A percentile compares a stretch with the other conserved stretches of the same genome.
Evolutionary conservation across 257 asterid genomes (phyloP).

Genomic region (Cordia subcordata): DNA sequence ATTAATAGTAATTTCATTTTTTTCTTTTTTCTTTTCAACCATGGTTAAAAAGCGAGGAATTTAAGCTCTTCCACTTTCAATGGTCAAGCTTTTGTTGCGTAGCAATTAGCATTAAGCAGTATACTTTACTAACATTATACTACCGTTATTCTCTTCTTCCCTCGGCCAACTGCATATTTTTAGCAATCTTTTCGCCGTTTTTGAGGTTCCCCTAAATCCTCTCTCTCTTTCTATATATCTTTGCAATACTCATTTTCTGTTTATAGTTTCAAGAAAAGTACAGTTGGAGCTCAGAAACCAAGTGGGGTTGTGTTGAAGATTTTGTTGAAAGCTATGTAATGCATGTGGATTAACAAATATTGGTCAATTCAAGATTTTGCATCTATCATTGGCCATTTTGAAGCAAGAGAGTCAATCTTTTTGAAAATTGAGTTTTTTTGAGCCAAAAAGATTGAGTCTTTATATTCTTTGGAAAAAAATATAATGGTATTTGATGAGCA

Average conservation of each 20-base stretch:
- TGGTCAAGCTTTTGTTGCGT: too few relatives aligned
- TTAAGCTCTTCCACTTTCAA: background rate
- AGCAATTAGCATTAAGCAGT: background rate
- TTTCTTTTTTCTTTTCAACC: background rate
- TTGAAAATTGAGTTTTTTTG: background rate
- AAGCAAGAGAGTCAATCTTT: slow-evolving; percentile 16
- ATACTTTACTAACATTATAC: background rate
- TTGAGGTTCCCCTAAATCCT: slow-evolving; percentile 19
- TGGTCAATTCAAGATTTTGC: slow-evolving; percentile 36
- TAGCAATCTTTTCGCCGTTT: slow-evolving; percentile 42
- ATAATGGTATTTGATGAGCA: slow-evolving; percentile 5
- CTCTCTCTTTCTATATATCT: slow-evolving; percentile 1
- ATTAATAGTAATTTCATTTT: background rate
- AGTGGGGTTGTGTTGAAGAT: slow-evolving; percentile 34
- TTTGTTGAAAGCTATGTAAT: slow-evolving; percentile 23
- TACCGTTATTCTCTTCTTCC: slow-evolving; percentile 8
- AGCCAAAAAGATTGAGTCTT: slow-evolving; percentile 1
- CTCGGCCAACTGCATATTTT: slow-evolving; percentile 28
- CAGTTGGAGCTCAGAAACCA: slow-evolving; percentile 47
- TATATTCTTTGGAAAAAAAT: slow-evolving; percentile 13
- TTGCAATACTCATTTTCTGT: slow-evolving; percentile 2
- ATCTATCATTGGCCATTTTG: slow-evolving; percentile 24
- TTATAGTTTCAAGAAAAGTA: slow-evolving; percentile 20
- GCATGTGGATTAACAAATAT: slow-evolving; percentile 51
- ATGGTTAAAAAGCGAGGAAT: slow-evolving; percentile 8